Percentiles rank a stretch among this genome's conserved stretches.
Conservation (phyloP, 176 grass and related monocot species). For the Typha latifolia region DNA sequence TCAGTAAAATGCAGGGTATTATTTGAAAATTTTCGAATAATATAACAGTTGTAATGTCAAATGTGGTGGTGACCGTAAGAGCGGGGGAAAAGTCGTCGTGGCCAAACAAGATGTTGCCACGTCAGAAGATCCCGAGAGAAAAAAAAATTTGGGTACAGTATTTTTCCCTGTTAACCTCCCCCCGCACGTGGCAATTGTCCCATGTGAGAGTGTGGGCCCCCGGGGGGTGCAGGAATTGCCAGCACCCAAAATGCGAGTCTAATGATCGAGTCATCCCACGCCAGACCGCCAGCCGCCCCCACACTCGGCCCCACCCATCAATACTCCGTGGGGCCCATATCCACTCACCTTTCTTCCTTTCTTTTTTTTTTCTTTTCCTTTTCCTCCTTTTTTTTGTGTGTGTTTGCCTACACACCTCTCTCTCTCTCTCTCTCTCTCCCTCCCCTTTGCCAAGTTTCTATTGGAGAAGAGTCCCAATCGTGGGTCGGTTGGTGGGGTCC, state of each 20-base stretch:
- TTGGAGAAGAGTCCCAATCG: background rate
- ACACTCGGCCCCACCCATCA: background rate
- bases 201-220: background rate
- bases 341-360: background rate
- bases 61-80: too few relatives aligned
- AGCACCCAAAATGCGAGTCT: background rate
- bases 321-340: background rate
- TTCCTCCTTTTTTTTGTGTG: background rate
- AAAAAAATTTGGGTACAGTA: too few relatives aligned
- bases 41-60: too few relatives aligned
- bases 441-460: background rate
- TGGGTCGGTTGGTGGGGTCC: conserved; percentile 2
- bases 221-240: background rate
- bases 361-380: background rate
- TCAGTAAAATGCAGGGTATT: too few relatives aligned
- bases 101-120: too few relatives aligned
- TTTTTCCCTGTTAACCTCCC: too few relatives aligned
- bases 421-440: background rate
- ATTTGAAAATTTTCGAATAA: too few relatives aligned
- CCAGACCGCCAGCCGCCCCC: background rate
- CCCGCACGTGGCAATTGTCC: background rate
- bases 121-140: too few relatives aligned
- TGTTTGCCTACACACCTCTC: background rate
- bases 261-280: conserved; percentile 4
- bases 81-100: too few relatives aligned